These are phyloP conservation scores for Curvularia sp. DNA, from an alignment of 2,329 filamentous ascomycete genomes.

Conservation along the genomic window DNA sequence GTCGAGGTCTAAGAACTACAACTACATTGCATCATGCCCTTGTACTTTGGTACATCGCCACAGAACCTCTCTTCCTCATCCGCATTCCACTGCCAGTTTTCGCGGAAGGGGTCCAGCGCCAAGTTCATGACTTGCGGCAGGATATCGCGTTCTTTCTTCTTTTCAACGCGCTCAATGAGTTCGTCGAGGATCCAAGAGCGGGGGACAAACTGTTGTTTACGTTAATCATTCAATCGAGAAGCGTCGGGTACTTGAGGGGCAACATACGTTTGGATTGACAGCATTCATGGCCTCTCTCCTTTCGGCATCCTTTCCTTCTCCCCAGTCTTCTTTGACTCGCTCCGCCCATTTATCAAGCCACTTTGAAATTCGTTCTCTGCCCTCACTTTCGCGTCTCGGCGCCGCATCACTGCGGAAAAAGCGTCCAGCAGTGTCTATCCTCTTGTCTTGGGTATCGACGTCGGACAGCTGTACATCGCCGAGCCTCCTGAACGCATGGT, in stretches of 20 bases:
- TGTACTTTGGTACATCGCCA: conserved; percentile 79
- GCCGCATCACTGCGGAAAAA: conserved; percentile 81
- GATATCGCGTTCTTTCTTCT: conserved; percentile 79
- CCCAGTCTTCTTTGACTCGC: conserved; percentile 79
- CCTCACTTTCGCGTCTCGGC: conserved; percentile 64
- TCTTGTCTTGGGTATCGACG: conserved; percentile 68
- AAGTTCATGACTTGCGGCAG: conserved; percentile 81
- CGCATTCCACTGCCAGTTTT: conserved; percentile 71
- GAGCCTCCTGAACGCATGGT: conserved; percentile 88
- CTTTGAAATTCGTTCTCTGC: conserved; percentile 69
- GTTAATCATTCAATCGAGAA: conserved; percentile 5
- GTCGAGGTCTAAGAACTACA: conserved; percentile 72
- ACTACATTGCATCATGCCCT: conserved; percentile 88
- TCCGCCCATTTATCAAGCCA: conserved; percentile 84
- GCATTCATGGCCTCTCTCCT: conserved; percentile 41
- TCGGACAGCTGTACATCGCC: conserved; percentile 68
- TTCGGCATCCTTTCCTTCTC: conserved; percentile 63
- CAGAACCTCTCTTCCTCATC: conserved; percentile 84
- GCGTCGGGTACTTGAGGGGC: background rate
- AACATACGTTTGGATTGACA: conserved; percentile 11
- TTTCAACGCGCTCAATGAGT: conserved; percentile 86
- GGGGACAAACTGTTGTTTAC: conserved; percentile 71
- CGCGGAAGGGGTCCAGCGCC: conserved; percentile 82
- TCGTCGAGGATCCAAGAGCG: conserved; percentile 93
- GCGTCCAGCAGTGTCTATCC: conserved; percentile 68